phyloP scores from a whole-genome alignment of 2,329 filamentous ascomycete species.

The Aspergillus tamarii region DNA sequence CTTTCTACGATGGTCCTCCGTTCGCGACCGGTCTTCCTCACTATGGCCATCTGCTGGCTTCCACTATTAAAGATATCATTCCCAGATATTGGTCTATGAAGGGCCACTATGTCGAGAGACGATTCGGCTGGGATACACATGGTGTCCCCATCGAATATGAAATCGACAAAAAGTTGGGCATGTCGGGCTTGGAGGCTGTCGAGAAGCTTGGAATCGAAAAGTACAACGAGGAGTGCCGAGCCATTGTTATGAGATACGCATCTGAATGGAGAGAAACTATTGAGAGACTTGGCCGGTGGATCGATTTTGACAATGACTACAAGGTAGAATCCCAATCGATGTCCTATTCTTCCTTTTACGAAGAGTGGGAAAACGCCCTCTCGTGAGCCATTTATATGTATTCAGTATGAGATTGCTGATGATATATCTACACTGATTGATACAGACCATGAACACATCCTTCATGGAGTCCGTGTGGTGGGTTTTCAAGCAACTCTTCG shows the following conservation, averaged over 20 bases:
- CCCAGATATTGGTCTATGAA: conserved; percentile 98
- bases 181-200: conserved; percentile 85
- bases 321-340: conserved; percentile 59
- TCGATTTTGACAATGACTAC: conserved; percentile 97
- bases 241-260: conserved; percentile 91
- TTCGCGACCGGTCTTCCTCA: conserved; percentile 74
- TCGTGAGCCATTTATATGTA: neutral
- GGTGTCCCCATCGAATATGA: conserved; percentile 95
- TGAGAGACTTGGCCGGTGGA: conserved; percentile 89
- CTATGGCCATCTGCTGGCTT: conserved; percentile 80
- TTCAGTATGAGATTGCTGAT: conserved; percentile 1
- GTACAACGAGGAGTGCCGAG: conserved; percentile 89
- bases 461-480: conserved; percentile 98
- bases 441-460: conserved; percentile 82
- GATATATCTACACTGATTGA: neutral
- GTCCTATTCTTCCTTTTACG: neutral
- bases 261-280: conserved; percentile 86
- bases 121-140: conserved; percentile 96
- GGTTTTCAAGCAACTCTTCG: conserved; percentile 91
- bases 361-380: neutral
- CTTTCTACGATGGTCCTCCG: conserved; percentile 89
- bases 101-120: conserved; percentile 85
- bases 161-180: conserved; percentile 93
- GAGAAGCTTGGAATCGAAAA: conserved; percentile 81
- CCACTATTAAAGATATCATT: conserved; percentile 96